These are phyloP conservation scores for Gracilaria vermiculophylla DNA, from an alignment of 23 red algal species.

Conservation along the genomic window DNA sequence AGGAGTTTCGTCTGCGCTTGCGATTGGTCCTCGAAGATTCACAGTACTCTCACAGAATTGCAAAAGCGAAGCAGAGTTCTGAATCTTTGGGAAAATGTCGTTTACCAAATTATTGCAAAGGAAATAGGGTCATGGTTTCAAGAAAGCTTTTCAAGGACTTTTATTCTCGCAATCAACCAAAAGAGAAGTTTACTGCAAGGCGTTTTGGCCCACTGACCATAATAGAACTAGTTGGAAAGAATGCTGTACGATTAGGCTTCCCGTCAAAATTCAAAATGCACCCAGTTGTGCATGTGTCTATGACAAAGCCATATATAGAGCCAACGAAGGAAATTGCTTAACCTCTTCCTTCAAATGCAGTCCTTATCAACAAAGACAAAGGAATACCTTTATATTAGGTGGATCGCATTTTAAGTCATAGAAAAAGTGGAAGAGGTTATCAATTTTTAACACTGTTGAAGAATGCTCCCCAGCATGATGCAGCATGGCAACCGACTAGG, in stretches of 20 bases:
- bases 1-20: background rate
- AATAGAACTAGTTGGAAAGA: conserved; percentile 20
- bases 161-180: background rate
- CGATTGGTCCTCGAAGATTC: background rate
- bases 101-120: background rate
- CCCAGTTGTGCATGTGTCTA: conserved; percentile 6
- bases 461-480: background rate
- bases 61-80: conserved; percentile 18
- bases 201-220: background rate
- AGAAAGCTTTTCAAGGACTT: conserved; percentile 2
- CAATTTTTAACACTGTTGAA: background rate
- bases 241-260: background rate
- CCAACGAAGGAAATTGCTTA: background rate
- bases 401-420: background rate
- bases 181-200: background rate
- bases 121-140: background rate
- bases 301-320: background rate
- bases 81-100: background rate
- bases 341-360: background rate
- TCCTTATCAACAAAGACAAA: too few species aligned
- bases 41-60: conserved; percentile 11
- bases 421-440: background rate
- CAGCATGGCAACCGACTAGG: background rate
- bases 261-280: background rate
- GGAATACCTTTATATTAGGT: too few species aligned